A percentile compares a stretch with the other conserved stretches of the same genome.
Evolutionary conservation across 2,329 filamentous ascomycete genomes (phyloP).

Genomic region (Aspergillus alliaceus): DNA sequence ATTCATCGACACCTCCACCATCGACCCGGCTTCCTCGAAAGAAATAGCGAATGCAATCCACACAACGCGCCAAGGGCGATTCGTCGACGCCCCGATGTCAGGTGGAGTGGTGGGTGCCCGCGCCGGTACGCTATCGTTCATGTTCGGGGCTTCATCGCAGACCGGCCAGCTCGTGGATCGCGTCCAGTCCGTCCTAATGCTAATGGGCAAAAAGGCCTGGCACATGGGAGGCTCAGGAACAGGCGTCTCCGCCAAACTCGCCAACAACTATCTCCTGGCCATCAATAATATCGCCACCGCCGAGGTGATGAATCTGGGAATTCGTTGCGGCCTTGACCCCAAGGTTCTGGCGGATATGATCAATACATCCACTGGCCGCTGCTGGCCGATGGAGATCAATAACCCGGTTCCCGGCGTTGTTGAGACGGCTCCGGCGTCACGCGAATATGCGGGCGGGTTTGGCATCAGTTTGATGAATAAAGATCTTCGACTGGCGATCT

Average conservation of each 20-base stretch:
- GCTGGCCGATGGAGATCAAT: conserved; percentile 95
- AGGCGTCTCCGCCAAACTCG: conserved; percentile 87
- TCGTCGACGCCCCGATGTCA: conserved; percentile 96
- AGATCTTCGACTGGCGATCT: conserved; percentile 70
- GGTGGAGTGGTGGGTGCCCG: conserved; percentile 90
- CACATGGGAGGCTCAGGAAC: conserved; percentile 83
- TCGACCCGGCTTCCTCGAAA: conserved; percentile 83
- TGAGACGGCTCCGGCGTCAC: conserved; percentile 69
- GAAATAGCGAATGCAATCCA: conserved; percentile 71
- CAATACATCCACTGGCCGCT: conserved; percentile 89
- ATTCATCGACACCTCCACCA: conserved; percentile 96
- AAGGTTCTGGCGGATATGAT: conserved; percentile 78
- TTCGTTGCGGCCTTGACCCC: conserved; percentile 62
- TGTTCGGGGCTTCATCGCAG: conserved; percentile 71
- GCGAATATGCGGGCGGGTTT: conserved; percentile 77
- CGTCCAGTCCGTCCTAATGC: conserved; percentile 67
- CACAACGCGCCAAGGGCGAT: conserved; percentile 67
- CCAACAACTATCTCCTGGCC: conserved; percentile 95
- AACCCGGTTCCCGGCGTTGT: conserved; percentile 89
- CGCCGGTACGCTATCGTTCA: conserved; percentile 88
- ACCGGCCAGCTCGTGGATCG: conserved; percentile 57
- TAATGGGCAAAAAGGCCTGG: conserved; percentile 84
- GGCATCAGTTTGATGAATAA: conserved; percentile 78
- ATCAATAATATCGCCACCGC: conserved; percentile 81
- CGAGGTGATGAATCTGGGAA: conserved; percentile 66